These are phyloP conservation scores for Cyberlindnera samutprakarnensis DNA, from an alignment of 805 yeast genomes.

Conservation along the genomic window DNA sequence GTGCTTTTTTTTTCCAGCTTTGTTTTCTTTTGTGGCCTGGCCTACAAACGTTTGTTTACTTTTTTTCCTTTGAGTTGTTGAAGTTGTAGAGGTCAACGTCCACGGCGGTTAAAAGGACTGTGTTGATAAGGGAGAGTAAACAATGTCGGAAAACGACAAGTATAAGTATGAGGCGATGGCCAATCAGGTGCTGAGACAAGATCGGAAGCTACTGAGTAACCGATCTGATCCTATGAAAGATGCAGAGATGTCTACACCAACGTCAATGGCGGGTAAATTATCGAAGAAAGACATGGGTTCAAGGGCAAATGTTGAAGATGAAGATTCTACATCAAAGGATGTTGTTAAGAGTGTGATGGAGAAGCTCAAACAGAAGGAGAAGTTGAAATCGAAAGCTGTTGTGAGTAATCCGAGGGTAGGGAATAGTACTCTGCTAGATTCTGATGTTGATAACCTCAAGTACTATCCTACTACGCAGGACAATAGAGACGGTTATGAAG, in stretches of 20 bases:
- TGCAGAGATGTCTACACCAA: conserved; percentile 56
- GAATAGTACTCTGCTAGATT: conserved; percentile 25
- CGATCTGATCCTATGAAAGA: conserved; percentile 32
- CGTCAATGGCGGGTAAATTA: conserved; percentile 65
- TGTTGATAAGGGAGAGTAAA: too few relatives aligned
- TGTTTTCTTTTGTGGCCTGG: too few relatives aligned
- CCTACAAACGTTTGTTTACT: too few relatives aligned
- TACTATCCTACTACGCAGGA: conserved; percentile 58
- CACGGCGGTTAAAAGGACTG: too few relatives aligned
- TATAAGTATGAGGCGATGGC: conserved; percentile 72
- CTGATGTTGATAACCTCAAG: conserved; percentile 37
- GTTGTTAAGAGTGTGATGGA: conserved; percentile 16
- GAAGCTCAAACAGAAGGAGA: conserved; percentile 14
- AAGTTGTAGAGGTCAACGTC: too few relatives aligned
- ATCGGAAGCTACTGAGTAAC: conserved; percentile 41
- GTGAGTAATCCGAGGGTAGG: conserved; percentile 4
- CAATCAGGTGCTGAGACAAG: conserved; percentile 60
- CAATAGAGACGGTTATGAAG: conserved; percentile 44
- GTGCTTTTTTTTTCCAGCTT: too few relatives aligned
- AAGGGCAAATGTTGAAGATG: conserved; percentile 9
- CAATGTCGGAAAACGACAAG: conserved; percentile 18
- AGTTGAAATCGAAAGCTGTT: conserved; percentile 13
- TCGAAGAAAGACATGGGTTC: conserved; percentile 65
- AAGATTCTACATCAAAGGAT: conserved; percentile 10
- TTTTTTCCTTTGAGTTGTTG: too few relatives aligned